phyloP scores from a whole-genome alignment of 148 eudicot species.

The Salicornia ramosissima region DNA sequence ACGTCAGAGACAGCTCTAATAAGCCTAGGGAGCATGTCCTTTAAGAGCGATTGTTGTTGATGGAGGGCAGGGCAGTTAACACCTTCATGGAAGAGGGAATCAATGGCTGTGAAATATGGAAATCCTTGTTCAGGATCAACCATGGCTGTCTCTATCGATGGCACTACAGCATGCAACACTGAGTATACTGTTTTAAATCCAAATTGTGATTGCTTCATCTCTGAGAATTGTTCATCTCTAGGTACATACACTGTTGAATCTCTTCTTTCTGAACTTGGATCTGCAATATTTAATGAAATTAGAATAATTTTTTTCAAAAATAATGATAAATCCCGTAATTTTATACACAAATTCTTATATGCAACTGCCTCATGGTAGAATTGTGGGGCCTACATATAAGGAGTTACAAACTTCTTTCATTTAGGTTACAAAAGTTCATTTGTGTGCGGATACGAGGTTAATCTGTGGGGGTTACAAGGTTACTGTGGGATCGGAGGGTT shows the following conservation, averaged over 20 bases:
- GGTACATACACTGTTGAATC: conserved; percentile 51
- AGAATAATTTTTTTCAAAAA: no score
- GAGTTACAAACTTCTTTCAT: no score
- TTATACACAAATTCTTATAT: no score
- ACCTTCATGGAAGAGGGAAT: conserved; percentile 49
- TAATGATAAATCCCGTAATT: no score
- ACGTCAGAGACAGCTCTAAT: conserved; percentile 29
- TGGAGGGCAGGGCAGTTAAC: conserved; percentile 25
- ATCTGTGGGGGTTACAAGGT: no score
- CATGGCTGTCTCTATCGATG: conserved; percentile 32
- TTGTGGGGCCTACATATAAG: no score
- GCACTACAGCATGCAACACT: conserved; percentile 57
- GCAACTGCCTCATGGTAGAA: no score
- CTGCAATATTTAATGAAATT: conserved; percentile 26
- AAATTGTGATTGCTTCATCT: conserved; percentile 48
- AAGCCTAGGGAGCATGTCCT: conserved; percentile 46
- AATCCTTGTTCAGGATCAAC: conserved; percentile 41
- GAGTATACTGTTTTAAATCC: conserved; percentile 43
- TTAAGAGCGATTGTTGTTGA: conserved; percentile 11
- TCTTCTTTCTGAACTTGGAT: conserved; percentile 51
- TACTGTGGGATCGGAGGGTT: no score
- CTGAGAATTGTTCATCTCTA: conserved; percentile 70
- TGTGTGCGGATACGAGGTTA: no score
- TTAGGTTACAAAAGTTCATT: no score
- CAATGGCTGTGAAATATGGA: conserved; percentile 49